Percentiles rank a stretch among this genome's conserved stretches.
phyloP scores from a whole-genome alignment of 805 yeast species.

The Pichia manshurica region DNA sequence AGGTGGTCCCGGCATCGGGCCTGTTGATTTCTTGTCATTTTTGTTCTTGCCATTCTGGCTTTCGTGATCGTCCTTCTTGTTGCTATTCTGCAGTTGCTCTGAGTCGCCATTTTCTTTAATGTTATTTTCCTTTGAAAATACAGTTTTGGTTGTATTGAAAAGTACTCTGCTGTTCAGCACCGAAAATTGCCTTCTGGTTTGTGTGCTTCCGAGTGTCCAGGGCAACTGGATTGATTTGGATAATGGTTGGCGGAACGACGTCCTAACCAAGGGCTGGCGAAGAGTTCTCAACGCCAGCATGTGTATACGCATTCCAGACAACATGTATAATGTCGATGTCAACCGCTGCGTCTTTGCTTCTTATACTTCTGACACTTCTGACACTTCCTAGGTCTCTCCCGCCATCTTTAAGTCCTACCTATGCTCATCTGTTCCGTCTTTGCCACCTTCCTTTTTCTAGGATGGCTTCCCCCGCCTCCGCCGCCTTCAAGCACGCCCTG shows the following conservation, averaged over 20 bases:
- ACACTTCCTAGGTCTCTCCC: no score
- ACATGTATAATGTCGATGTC: background rate
- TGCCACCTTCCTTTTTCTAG: no score
- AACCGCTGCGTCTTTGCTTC: no score
- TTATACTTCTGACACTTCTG: no score
- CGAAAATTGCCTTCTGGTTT: slow-evolving; percentile 13
- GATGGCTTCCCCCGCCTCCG: no score
- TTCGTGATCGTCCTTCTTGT: slow-evolving; percentile 7
- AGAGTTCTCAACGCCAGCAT: background rate
- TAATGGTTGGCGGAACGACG: no score
- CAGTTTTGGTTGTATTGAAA: slow-evolving; percentile 14
- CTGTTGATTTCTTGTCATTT: slow-evolving; percentile 13
- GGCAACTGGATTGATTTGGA: no score
- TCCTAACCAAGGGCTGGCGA: background rate
- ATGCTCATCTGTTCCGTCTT: no score
- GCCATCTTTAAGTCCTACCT: no score
- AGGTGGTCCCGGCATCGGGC: slow-evolving; percentile 8
- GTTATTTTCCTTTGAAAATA: slow-evolving; percentile 8
- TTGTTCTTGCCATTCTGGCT: slow-evolving; percentile 10
- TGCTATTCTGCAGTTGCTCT: background rate
- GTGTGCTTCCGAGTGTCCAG: no score
- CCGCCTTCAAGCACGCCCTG: no score
- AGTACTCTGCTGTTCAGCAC: slow-evolving; percentile 12
- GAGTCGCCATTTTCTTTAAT: slow-evolving; percentile 2
- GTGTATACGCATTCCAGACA: background rate